Percentiles rank a stretch among this genome's conserved stretches.
phyloP scores from a whole-genome alignment of 2,329 filamentous ascomycete genomes.

The Coniochaeta sp. region DNA sequence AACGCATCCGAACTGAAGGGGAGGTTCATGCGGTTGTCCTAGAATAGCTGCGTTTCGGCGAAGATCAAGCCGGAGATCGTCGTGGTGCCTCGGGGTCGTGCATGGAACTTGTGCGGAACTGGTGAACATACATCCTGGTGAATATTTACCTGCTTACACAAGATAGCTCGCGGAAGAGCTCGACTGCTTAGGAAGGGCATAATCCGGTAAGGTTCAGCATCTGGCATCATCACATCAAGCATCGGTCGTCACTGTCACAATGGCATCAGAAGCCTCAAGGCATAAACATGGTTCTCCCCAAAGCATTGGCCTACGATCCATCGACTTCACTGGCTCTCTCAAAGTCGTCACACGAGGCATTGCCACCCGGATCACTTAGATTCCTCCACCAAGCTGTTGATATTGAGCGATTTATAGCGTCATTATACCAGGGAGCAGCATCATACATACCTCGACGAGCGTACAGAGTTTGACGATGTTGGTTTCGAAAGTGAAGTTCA shows the following conservation, averaged over 20 bases:
- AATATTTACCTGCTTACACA: too few species aligned
- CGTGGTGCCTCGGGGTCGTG: neutral
- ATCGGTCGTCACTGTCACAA: neutral
- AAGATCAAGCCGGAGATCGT: neutral
- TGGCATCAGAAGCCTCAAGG: neutral
- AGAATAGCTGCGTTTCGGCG: neutral
- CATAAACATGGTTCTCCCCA: neutral
- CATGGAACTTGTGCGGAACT: too few species aligned
- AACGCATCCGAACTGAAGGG: neutral
- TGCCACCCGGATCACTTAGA: neutral
- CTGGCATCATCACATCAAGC: neutral
- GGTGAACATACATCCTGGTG: too few species aligned
- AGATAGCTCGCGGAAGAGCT: too few species aligned
- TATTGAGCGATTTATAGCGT: neutral
- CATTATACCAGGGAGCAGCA: neutral
- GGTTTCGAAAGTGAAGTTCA: neutral
- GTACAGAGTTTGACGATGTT: neutral
- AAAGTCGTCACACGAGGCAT: neutral
- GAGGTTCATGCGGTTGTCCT: neutral
- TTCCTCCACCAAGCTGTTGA: neutral
- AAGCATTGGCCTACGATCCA: neutral
- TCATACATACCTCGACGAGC: neutral
- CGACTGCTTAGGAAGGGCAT: too few species aligned
- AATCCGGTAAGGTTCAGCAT: neutral
- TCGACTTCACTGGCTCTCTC: neutral